Evolutionary conservation across 2,329 filamentous ascomycete species (phyloP).

Genomic region (Penicillium oxalicum): DNA sequence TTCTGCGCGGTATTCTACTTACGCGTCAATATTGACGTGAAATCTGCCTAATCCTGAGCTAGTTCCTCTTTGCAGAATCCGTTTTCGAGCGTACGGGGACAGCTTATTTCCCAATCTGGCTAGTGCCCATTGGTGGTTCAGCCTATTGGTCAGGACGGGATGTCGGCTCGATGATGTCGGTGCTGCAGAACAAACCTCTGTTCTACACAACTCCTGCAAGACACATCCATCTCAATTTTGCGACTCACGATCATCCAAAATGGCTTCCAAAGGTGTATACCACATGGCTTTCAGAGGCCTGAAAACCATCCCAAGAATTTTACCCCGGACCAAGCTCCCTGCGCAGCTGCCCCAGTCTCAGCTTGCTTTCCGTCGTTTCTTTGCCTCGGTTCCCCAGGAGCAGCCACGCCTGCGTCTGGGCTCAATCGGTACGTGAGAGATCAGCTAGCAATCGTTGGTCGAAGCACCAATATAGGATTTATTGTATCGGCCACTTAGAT

Average conservation of each 20-base stretch:
- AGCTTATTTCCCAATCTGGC: conserved; percentile 10
- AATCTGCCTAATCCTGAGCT: no score
- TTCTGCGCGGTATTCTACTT: no score
- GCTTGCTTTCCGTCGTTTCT: conserved; percentile 26
- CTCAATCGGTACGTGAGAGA: conserved; percentile 25
- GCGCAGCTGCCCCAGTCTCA: conserved; percentile 21
- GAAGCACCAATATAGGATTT: background rate
- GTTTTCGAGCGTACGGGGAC: background rate
- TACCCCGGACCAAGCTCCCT: conserved; percentile 15
- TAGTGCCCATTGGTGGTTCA: conserved; percentile 6
- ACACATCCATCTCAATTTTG: no score
- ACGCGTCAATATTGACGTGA: no score
- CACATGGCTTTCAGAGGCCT: conserved; percentile 24
- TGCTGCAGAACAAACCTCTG: no score
- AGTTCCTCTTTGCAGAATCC: no score
- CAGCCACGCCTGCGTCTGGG: conserved; percentile 33
- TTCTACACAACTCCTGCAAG: no score
- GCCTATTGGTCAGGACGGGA: background rate
- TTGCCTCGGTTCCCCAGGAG: conserved; percentile 24
- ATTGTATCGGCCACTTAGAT: background rate
- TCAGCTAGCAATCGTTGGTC: background rate
- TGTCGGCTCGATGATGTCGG: no score
- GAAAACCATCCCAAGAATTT: conserved; percentile 18
- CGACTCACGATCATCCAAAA: conserved; percentile 3
- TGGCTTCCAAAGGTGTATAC: conserved; percentile 25